These are phyloP conservation scores for Hysterium pulicare DNA, from an alignment of 2,329 filamentous ascomycete species.

Conservation along the genomic window DNA sequence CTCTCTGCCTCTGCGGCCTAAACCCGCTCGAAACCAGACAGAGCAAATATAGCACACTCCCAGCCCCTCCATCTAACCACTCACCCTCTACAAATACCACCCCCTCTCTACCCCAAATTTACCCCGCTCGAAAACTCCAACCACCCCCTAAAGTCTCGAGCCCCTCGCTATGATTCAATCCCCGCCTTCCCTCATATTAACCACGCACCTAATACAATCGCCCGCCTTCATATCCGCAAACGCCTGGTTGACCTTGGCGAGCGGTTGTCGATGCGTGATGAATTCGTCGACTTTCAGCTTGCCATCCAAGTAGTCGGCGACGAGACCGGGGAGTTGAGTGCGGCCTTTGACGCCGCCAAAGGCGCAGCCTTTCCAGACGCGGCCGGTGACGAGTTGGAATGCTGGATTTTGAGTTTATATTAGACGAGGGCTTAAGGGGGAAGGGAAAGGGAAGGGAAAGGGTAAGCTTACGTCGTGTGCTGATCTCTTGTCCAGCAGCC, in stretches of 20 bases:
- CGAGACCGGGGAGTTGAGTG: conserved; percentile 81
- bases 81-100: background rate
- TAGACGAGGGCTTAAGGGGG: background rate
- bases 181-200: conserved; percentile 61
- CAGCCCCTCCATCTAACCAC: background rate
- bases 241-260: conserved; percentile 81
- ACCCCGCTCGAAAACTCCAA: background rate
- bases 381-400: conserved; percentile 97
- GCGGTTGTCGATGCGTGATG: conserved; percentile 88
- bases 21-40: background rate
- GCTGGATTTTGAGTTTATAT: conserved; percentile 50
- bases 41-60: background rate
- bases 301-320: conserved; percentile 84
- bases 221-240: conserved; percentile 94
- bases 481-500: conserved; percentile 92
- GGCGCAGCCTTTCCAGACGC: conserved; percentile 96
- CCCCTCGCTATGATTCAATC: conserved; percentile 8
- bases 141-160: background rate
- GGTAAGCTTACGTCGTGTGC: conserved; percentile 74
- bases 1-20: background rate
- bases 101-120: background rate
- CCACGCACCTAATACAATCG: conserved; percentile 94
- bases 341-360: conserved; percentile 99
- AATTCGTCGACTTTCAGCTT: conserved; percentile 98
- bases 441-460: background rate